phyloP scores from a whole-genome alignment of 192 early-diverging fungal species.

The Phycomyces nitens region DNA sequence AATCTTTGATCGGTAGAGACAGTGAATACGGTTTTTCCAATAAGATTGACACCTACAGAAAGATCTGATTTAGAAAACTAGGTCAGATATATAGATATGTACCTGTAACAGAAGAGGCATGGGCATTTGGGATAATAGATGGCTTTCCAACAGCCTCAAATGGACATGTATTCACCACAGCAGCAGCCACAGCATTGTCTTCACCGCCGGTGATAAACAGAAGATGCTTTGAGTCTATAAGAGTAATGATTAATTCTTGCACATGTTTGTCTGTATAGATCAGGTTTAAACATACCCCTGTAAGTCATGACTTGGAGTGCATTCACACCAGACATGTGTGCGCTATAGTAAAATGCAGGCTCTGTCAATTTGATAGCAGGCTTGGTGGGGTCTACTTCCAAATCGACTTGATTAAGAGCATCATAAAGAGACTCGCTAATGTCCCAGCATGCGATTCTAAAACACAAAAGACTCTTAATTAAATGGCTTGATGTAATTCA shows the following conservation, averaged over 20 bases:
- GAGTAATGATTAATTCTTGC: neutral
- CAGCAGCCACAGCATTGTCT: conserved; percentile 57
- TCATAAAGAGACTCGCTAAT: conserved; percentile 20
- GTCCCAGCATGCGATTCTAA: conserved; percentile 50
- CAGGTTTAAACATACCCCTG: conserved; percentile 9
- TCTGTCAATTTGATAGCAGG: conserved; percentile 12
- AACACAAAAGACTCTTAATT: neutral
- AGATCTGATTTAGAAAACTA: no score
- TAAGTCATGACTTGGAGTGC: conserved; percentile 43
- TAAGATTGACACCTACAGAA: conserved; percentile 40
- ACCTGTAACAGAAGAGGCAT: conserved; percentile 75
- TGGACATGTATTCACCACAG: neutral
- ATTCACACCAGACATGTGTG: conserved; percentile 72
- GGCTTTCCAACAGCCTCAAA: conserved; percentile 6
- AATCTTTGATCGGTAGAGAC: conserved; percentile 72
- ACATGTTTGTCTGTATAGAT: neutral
- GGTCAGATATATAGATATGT: no score
- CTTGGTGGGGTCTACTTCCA: conserved; percentile 18
- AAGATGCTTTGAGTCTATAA: neutral
- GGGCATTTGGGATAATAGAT: conserved; percentile 39
- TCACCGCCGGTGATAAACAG: conserved; percentile 74
- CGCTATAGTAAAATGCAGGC: conserved; percentile 32
- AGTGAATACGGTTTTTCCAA: conserved; percentile 39
- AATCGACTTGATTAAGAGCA: conserved; percentile 16
- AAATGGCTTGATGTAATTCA: neutral